These are phyloP conservation scores for Anthracocystis panici-leucophaei DNA, from an alignment of 1,284 basidiomycete species.

Conservation along the genomic window DNA sequence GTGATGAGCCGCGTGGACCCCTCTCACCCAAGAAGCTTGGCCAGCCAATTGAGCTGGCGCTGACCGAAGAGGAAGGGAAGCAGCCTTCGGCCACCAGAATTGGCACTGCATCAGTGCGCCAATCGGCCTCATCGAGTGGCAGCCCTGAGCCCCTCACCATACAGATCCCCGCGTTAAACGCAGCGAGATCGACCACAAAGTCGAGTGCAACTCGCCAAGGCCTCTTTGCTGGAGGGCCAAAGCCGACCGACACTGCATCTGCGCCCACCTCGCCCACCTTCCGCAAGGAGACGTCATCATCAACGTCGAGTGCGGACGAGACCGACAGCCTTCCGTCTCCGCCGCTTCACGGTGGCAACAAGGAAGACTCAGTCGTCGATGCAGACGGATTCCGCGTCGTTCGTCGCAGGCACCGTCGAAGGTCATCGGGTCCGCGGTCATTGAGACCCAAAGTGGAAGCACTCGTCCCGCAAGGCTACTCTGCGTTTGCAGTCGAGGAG, in stretches of 20 bases:
- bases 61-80: conserved; percentile 13
- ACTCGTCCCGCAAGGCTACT: conserved; percentile 51
- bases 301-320: conserved; percentile 37
- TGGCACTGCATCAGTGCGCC: not conserved
- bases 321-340: conserved; percentile 20
- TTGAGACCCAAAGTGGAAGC: conserved; percentile 59
- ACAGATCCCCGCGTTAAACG: conserved; percentile 10
- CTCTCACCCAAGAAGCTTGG: conserved; percentile 23
- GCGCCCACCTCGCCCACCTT: conserved; percentile 46
- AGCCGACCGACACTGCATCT: conserved; percentile 40
- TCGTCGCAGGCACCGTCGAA: conserved; percentile 32
- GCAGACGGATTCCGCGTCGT: conserved; percentile 52
- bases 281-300: conserved; percentile 12
- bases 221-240: conserved; percentile 21
- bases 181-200: not conserved
- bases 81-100: not conserved
- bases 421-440: conserved; percentile 33
- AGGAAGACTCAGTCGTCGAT: conserved; percentile 15
- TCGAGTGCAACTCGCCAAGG: conserved; percentile 7
- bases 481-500: conserved; percentile 47
- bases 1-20: not conserved
- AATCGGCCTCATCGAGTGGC: not conserved
- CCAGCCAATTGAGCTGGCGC: conserved; percentile 19
- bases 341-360: not conserved
- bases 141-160: conserved; percentile 9